These are phyloP conservation scores for Andrographis paniculata DNA, from an alignment of 305 asterid species.

Conservation along the genomic window DNA sequence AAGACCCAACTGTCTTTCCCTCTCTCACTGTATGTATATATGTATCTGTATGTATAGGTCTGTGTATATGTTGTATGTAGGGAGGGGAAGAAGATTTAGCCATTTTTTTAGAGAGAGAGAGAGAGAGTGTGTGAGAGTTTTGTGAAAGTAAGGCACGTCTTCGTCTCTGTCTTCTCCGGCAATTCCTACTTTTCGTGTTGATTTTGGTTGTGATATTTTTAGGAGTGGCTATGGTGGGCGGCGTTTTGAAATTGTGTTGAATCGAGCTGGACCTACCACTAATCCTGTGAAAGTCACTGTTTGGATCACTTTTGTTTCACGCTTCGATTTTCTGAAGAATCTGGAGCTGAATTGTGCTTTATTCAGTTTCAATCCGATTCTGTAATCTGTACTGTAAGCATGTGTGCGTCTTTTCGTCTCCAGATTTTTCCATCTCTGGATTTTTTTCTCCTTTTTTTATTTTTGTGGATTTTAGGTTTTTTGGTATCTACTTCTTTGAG, in stretches of 20 bases:
- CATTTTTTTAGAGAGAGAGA: conserved; percentile 13
- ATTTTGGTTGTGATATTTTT: background rate
- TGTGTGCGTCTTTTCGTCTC: background rate
- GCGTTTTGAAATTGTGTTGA: conserved; percentile 27
- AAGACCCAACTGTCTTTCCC: conserved; percentile 11
- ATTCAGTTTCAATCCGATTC: conserved; percentile 25
- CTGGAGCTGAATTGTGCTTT: conserved; percentile 47
- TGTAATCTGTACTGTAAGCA: conserved; percentile 19
- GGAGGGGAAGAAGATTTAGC: conserved; percentile 16
- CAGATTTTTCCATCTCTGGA: background rate
- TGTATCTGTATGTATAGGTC: conserved; percentile 9
- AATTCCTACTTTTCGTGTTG: too few relatives aligned
- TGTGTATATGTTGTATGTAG: background rate
- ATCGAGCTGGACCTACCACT: conserved; percentile 38
- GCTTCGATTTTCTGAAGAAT: conserved; percentile 22
- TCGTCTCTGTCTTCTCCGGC: too few relatives aligned
- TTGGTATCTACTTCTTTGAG: too few relatives aligned
- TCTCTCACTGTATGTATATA: conserved; percentile 1
- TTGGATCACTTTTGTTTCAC: conserved; percentile 42
- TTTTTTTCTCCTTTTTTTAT: background rate
- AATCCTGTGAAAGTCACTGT: conserved; percentile 34
- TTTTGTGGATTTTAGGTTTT: too few relatives aligned
- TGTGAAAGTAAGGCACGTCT: conserved; percentile 20
- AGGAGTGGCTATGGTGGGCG: background rate
- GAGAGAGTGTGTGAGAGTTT: conserved; percentile 15